Conservation (phyloP, 2,329 filamentous ascomycete species). For the Curvularia sp. region DNA sequence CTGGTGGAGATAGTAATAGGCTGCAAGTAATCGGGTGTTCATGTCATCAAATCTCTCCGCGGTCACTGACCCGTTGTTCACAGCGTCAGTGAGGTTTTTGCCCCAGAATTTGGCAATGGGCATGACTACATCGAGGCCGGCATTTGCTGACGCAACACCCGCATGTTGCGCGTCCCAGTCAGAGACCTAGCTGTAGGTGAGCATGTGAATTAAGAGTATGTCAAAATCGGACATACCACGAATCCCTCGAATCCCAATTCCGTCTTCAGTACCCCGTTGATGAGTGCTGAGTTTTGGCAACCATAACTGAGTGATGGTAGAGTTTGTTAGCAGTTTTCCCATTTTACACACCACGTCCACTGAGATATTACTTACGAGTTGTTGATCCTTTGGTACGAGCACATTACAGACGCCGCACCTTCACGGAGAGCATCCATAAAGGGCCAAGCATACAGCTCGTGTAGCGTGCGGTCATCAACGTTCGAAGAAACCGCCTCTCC, state of each 20-base stretch:
- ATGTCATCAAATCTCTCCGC: slow-evolving; percentile 40
- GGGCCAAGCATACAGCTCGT: slow-evolving; percentile 72
- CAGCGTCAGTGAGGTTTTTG: slow-evolving; percentile 39
- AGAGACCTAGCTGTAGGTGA: slow-evolving; percentile 16
- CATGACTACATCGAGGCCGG: slow-evolving; percentile 59
- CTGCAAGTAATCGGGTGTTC: slow-evolving; percentile 40
- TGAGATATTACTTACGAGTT: slow-evolving; percentile 18
- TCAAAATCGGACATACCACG: slow-evolving; percentile 41
- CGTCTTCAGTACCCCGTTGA: slow-evolving; percentile 60
- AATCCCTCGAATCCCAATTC: slow-evolving; percentile 59
- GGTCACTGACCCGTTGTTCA: slow-evolving; percentile 39
- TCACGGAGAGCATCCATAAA: slow-evolving; percentile 67
- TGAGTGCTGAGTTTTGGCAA: slow-evolving; percentile 49
- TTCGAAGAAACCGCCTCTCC: slow-evolving; percentile 67
- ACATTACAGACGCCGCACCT: slow-evolving; percentile 68
- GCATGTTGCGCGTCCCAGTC: slow-evolving; percentile 58
- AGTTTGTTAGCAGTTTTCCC: not conserved
- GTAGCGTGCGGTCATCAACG: slow-evolving; percentile 69
- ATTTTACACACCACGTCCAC: not conserved
- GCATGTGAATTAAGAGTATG: not conserved
- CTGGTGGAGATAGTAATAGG: slow-evolving; percentile 48
- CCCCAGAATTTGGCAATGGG: slow-evolving; percentile 45
- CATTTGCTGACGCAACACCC: slow-evolving; percentile 55
- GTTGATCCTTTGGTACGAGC: slow-evolving; percentile 53
- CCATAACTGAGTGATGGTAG: slow-evolving; percentile 22